Evolutionary conservation across 116 monocot genomes (phyloP).

Genomic region (Thalassia testudinum): DNA sequence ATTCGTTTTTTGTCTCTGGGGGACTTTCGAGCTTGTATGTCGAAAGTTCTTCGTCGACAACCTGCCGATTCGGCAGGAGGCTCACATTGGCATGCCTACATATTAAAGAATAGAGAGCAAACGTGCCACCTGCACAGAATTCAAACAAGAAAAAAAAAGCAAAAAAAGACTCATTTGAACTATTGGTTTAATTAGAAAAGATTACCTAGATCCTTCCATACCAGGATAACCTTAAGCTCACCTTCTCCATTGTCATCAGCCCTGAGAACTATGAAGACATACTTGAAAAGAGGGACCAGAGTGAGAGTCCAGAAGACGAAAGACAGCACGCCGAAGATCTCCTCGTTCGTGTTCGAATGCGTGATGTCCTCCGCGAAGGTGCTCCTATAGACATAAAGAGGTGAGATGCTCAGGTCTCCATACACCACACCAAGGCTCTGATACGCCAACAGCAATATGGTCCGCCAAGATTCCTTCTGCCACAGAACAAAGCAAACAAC

Average conservation of each 20-base stretch:
- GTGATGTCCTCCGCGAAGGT: conserved; percentile 95
- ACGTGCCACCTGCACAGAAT: conserved; percentile 68
- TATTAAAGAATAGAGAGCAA: conserved; percentile 81
- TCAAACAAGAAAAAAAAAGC: not conserved
- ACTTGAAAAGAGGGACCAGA: conserved; percentile 85
- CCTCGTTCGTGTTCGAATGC: conserved; percentile 91
- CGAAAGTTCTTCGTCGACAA: conserved; percentile 86
- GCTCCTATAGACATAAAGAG: conserved; percentile 85
- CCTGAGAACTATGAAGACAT: conserved; percentile 93
- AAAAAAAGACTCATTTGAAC: not conserved
- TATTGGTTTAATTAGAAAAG: not conserved
- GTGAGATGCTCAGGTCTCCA: conserved; percentile 92
- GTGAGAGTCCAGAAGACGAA: conserved; percentile 98
- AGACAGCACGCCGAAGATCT: conserved; percentile 84
- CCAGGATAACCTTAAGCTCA: conserved; percentile 3
- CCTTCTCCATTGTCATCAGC: conserved; percentile 98
- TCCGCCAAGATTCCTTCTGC: conserved; percentile 76
- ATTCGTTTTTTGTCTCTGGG: conserved; percentile 34
- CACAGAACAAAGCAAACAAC: not conserved
- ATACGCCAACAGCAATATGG: conserved; percentile 74
- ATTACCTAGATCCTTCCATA: not conserved
- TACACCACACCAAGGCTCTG: conserved; percentile 95
- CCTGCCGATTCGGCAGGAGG: conserved; percentile 79
- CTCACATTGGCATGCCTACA: conserved; percentile 91
- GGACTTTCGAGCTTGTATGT: conserved; percentile 67